Conservation (phyloP, 352 stramenopile genomes). For the Pythium periplocum region DNA sequence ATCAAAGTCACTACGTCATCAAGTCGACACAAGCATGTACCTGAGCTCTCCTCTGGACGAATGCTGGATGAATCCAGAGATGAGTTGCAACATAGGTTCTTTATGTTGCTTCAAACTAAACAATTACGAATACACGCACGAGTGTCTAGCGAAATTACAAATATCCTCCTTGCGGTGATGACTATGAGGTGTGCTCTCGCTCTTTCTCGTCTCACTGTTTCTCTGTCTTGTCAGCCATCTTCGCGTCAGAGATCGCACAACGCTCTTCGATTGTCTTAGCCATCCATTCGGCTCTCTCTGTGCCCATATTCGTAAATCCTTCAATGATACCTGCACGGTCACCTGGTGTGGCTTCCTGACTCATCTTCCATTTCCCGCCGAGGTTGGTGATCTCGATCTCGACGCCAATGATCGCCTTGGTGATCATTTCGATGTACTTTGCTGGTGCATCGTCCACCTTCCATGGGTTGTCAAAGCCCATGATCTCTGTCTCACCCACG, state of each 20-base stretch:
- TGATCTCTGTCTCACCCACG: slow-evolving; percentile 15
- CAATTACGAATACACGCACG: too few relatives aligned
- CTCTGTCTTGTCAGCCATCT: slow-evolving; percentile 1
- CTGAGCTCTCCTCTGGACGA: too few relatives aligned
- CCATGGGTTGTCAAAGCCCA: slow-evolving; percentile 14
- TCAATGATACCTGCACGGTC: slow-evolving; percentile 14
- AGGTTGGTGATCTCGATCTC: slow-evolving; percentile 18
- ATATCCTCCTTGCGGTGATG: too few relatives aligned
- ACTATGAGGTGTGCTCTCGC: too few relatives aligned
- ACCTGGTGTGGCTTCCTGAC: slow-evolving; percentile 10
- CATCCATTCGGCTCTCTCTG: slow-evolving; percentile 8
- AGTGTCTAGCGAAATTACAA: too few relatives aligned
- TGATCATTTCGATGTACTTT: slow-evolving; percentile 12
- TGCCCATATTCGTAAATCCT: slow-evolving; percentile 13
- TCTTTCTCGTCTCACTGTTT: not conserved
- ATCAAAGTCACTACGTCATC: too few relatives aligned
- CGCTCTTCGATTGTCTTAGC: slow-evolving; percentile 13
- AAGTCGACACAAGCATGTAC: too few relatives aligned
- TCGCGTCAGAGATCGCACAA: slow-evolving; percentile 8
- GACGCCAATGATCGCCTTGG: slow-evolving; percentile 18
- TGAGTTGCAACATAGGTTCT: too few relatives aligned
- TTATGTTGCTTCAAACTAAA: too few relatives aligned
- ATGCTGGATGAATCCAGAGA: too few relatives aligned
- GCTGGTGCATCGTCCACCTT: slow-evolving; percentile 18
- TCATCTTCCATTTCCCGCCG: slow-evolving; percentile 20